phyloP scores from a whole-genome alignment of 2,329 filamentous ascomycete genomes.

The Epichloe baconii region DNA sequence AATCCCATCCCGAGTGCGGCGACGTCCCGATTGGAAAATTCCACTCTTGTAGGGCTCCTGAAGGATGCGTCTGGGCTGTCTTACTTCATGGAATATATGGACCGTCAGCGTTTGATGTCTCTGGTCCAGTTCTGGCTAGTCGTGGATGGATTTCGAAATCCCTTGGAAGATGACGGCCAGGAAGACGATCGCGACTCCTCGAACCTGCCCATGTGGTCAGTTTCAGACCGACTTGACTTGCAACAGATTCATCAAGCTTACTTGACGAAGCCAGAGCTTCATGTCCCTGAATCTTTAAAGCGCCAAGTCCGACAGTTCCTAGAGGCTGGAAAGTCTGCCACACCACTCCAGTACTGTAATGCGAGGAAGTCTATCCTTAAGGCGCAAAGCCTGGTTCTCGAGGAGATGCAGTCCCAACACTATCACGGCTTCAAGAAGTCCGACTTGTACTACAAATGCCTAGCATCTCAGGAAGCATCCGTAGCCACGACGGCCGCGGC shows the following conservation, averaged over 20 bases:
- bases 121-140: conserved; percentile 97
- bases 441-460: conserved; percentile 90
- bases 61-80: conserved; percentile 83
- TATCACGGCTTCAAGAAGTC: conserved; percentile 83
- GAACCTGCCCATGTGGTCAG: conserved; percentile 57
- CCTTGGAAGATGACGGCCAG: conserved; percentile 64
- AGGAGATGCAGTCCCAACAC: conserved; percentile 69
- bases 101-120: conserved; percentile 73
- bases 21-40: conserved; percentile 57
- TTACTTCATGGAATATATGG: conserved; percentile 99
- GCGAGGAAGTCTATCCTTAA: conserved; percentile 71
- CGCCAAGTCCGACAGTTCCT: conserved; percentile 65
- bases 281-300: conserved; percentile 57
- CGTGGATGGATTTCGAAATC: conserved; percentile 90
- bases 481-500: conserved; percentile 1
- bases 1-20: conserved; percentile 15
- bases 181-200: conserved; percentile 51
- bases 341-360: conserved; percentile 66
- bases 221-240: conserved; percentile 75
- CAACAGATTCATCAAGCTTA: conserved; percentile 88
- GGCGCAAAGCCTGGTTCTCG: conserved; percentile 70
- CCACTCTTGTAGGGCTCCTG: conserved; percentile 71
- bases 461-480: conserved; percentile 67
- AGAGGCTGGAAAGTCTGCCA: conserved; percentile 61
- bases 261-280: conserved; percentile 67